Evolutionary conservation across 2,329 filamentous ascomycete species (phyloP), one percentile per base, ranked within the genome.

Genomic region (Epichloe aotearoae): DNA sequence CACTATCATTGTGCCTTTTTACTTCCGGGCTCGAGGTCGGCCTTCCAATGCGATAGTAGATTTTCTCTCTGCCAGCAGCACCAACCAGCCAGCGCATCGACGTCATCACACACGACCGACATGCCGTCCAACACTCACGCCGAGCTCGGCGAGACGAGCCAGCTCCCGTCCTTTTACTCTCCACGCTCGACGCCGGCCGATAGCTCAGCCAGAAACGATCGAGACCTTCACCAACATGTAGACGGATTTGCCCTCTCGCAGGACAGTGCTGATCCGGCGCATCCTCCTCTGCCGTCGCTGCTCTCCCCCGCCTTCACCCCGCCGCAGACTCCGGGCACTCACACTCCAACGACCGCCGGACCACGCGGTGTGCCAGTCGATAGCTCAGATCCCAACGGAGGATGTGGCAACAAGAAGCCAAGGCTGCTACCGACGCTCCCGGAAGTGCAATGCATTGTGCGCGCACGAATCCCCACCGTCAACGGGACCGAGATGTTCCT

Each of bases 401-500:
- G 79, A 46, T 83, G 79, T 57, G 79, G 79, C 30, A 69, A 72
- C 48, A 83, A 82, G 63, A 74, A 77, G 34, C 88, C 88, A 1
- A 82, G 80, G 53, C 74, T 95, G 20, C 78, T 96, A 6, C 75
- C 84, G 57, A 79, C 74, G 14, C 73, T 97, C 1, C 93, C 91
- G 7, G 70, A 86, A 23, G 91, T 98, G n/a, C 83, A 88, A 64
- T 98, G 93, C 70, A 82, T 94, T 56, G 93, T 97, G 46, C 85
- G 93, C 57, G 93, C 93, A 17, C 84, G 93, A 50, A 98, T 98
- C 59, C 93, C 93, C 0, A 97, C 91, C 1, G 91, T 88, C 2
- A 82, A 79, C 0, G 91, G 91, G 3, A 86, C 89, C 11, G 90
- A 98, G 67, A 97, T 98, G 89, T 98, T 94, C 68, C 70, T 98